Evolutionary conservation across 148 eudicot genomes (phyloP).

Genomic region (Silene conica): DNA sequence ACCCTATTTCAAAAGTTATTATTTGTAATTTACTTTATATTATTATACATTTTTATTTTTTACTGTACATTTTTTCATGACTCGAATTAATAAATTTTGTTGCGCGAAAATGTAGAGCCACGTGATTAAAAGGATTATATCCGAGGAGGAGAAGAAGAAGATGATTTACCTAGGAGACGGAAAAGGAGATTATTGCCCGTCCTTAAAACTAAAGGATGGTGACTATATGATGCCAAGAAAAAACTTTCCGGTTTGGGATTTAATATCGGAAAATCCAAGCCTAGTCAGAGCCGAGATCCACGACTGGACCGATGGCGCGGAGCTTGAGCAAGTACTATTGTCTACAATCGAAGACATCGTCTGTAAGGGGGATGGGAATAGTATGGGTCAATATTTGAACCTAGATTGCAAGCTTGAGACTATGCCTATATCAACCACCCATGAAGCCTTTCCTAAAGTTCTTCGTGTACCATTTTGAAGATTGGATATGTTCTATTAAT

Average conservation of each 20-base stretch:
- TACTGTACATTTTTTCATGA: no score
- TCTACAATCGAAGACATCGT: constrained; percentile 17
- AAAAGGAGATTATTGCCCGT: constrained; percentile 34
- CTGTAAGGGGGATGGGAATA: not conserved
- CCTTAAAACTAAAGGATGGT: constrained; percentile 18
- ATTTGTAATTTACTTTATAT: no score
- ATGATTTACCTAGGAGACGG: constrained; percentile 25
- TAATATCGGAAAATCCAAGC: constrained; percentile 27
- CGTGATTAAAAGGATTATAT: constrained; percentile 28
- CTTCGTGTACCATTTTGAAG: constrained; percentile 41
- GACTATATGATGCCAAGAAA: constrained; percentile 35
- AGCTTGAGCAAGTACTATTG: constrained; percentile 23
- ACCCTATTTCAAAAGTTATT: no score
- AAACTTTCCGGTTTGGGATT: constrained; percentile 31
- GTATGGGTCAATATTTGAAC: constrained; percentile 19
- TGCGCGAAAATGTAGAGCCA: constrained; percentile 1
- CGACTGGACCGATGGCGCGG: constrained; percentile 35
- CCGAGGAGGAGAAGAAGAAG: constrained; percentile 19
- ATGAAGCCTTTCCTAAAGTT: constrained; percentile 40
- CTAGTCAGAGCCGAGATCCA: constrained; percentile 23
- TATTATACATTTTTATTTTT: no score
- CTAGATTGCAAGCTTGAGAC: constrained; percentile 60
- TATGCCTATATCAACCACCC: constrained; percentile 37
- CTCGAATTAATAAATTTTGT: not conserved
- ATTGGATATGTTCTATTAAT: not conserved